Evolutionary conservation across 75 land plant species (phyloP).

Genomic region (Selaginella moellendorffii): DNA sequence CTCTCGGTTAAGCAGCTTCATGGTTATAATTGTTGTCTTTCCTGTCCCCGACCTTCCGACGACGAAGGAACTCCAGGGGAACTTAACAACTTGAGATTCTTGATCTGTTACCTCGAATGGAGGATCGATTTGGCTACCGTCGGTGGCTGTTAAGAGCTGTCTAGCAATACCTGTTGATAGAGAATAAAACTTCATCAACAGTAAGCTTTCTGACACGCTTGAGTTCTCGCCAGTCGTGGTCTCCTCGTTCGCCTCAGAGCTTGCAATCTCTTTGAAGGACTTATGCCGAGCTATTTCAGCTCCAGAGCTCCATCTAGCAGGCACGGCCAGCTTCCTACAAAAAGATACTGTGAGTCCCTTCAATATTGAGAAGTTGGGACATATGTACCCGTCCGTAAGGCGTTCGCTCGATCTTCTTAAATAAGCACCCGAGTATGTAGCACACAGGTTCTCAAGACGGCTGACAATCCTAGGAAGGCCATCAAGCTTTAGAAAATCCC

Average conservation of each 20-base stretch:
- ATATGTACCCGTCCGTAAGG: conserved; percentile 27
- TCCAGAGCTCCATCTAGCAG: conserved; percentile 24
- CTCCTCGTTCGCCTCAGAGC: conserved; percentile 1
- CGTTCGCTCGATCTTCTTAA: conserved; percentile 30
- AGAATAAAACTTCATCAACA: conserved; percentile 61
- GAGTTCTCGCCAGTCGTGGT: conserved; percentile 32
- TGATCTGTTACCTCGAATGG: conserved; percentile 54
- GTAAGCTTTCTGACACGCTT: conserved; percentile 41
- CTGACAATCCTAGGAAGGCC: conserved; percentile 23
- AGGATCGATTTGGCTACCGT: conserved; percentile 34
- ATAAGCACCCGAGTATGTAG: conserved; percentile 31
- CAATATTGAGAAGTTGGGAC: neutral
- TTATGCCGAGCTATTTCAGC: conserved; percentile 21
- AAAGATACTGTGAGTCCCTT: neutral
- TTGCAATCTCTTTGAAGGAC: neutral
- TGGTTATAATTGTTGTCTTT: conserved; percentile 55
- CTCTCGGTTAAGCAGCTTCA: conserved; percentile 38
- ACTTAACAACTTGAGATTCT: conserved; percentile 33
- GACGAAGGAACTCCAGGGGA: conserved; percentile 34
- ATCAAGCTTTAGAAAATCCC: conserved; percentile 37
- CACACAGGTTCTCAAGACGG: conserved; percentile 34
- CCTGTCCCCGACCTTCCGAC: conserved; percentile 76
- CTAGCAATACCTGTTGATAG: conserved; percentile 38
- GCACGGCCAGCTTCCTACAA: conserved; percentile 27
- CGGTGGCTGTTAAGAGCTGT: conserved; percentile 39